Conservation (phyloP, 108 stramenopile genomes). For the Fistulifera pelliculosa region DNA sequence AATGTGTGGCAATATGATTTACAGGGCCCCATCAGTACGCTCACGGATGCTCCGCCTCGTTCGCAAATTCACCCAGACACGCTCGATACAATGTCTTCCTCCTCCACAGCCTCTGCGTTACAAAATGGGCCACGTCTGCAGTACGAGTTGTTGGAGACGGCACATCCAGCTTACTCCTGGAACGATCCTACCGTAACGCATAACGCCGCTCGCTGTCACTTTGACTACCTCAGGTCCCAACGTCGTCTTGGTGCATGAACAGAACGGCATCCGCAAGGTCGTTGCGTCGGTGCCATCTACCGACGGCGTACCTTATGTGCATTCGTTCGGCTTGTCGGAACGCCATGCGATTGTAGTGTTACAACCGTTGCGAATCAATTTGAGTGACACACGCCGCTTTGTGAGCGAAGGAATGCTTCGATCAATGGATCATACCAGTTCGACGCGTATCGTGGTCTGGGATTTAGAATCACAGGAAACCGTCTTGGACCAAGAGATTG, state of each 20-base stretch:
- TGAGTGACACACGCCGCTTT: neutral
- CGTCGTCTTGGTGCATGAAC: conserved; percentile 8
- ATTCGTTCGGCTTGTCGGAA: conserved; percentile 23
- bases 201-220: conserved; percentile 17
- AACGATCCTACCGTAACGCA: conserved; percentile 14
- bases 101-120: no score
- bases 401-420: conserved; percentile 14
- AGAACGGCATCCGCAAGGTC: conserved; percentile 7
- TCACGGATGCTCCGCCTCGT: conserved; percentile 35
- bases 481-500: conserved; percentile 18
- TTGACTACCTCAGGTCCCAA: conserved; percentile 16
- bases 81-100: conserved; percentile 17
- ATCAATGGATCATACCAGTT: conserved; percentile 17
- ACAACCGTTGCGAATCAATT: conserved; percentile 22
- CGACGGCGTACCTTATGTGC: conserved; percentile 25
- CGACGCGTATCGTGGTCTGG: conserved; percentile 21
- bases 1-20: conserved; percentile 31
- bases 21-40: neutral
- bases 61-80: conserved; percentile 12
- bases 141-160: conserved; percentile 22
- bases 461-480: conserved; percentile 15
- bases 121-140: neutral
- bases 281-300: conserved; percentile 1
- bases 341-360: conserved; percentile 24
- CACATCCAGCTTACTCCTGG: conserved; percentile 27